Percentiles rank a stretch among this genome's conserved stretches.
Conservation (phyloP, 2,329 filamentous ascomycete species). For the Cordyceps pruinosa region DNA sequence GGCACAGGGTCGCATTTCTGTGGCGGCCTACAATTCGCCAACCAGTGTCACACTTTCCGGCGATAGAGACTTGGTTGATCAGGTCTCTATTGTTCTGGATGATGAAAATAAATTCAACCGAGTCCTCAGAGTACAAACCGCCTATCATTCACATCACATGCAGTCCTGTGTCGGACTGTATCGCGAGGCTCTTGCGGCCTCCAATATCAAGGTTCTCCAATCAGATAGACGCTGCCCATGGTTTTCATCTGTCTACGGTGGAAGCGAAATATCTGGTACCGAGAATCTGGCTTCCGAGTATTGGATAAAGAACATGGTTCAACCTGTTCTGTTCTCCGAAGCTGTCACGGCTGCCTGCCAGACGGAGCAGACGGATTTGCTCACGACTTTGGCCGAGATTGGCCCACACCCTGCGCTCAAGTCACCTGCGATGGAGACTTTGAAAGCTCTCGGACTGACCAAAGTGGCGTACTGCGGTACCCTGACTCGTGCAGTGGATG, state of each 20-base stretch:
- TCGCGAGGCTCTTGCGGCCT: not conserved
- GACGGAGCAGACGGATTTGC: not conserved
- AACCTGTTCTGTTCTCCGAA: constrained; percentile 7
- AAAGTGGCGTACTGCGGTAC: not conserved
- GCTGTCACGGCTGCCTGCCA: not conserved
- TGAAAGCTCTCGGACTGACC: constrained; percentile 13
- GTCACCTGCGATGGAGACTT: constrained; percentile 24
- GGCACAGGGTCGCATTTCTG: constrained; percentile 6
- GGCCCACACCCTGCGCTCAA: constrained; percentile 25
- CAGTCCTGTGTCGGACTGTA: not conserved
- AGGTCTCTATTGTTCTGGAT: constrained; percentile 12
- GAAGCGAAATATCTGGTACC: not conserved
- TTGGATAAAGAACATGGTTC: constrained; percentile 11
- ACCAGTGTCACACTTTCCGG: constrained; percentile 20
- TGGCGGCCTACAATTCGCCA: constrained; percentile 17
- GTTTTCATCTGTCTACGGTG: constrained; percentile 4
- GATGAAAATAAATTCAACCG: constrained; percentile 16
- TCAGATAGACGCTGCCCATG: not conserved
- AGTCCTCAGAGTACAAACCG: constrained; percentile 21
- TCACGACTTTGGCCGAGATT: not conserved
- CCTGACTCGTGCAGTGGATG: not conserved
- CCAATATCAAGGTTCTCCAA: not conserved
- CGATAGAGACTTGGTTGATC: constrained; percentile 17
- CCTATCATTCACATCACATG: constrained; percentile 28
- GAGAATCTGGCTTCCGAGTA: not conserved